These are phyloP conservation scores for Abelmoschus esculentus DNA, from an alignment of 345 rosid genomes.

Conservation along the genomic window DNA sequence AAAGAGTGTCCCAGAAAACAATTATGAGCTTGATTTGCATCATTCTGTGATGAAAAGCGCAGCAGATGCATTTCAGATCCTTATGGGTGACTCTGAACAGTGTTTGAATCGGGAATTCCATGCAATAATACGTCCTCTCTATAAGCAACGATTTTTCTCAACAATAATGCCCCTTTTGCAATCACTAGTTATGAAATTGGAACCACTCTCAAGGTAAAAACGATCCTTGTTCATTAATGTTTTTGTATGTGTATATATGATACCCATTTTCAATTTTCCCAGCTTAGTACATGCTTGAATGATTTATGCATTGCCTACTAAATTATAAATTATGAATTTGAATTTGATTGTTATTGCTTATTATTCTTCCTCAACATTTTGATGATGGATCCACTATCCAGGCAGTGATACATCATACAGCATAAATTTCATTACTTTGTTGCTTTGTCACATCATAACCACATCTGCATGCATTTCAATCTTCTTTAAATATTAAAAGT, in stretches of 20 bases:
- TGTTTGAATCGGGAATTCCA: slow-evolving; percentile 64
- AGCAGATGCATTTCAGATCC: slow-evolving; percentile 77
- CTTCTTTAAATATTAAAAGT: neutral
- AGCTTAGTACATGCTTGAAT: slow-evolving; percentile 7
- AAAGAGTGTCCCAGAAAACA: slow-evolving; percentile 16
- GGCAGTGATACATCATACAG: neutral
- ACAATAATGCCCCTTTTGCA: slow-evolving; percentile 59
- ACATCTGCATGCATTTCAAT: neutral
- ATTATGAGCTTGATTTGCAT: slow-evolving; percentile 20
- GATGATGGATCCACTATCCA: neutral
- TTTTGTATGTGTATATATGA: neutral
- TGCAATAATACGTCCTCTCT: slow-evolving; percentile 75
- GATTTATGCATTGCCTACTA: neutral
- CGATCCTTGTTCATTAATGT: neutral
- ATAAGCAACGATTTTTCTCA: slow-evolving; percentile 82
- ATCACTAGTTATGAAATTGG: slow-evolving; percentile 44
- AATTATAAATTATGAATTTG: neutral
- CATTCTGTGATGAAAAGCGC: slow-evolving; percentile 49
- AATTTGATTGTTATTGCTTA: slow-evolving; percentile 6
- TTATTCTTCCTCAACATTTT: slow-evolving; percentile 6
- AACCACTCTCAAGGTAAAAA: slow-evolving; percentile 46
- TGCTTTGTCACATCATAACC: neutral
- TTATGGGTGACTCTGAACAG: slow-evolving; percentile 65
- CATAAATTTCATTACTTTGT: neutral
- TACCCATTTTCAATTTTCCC: slow-evolving; percentile 1